Conservation (phyloP, 2,329 filamentous ascomycete species). For the Trichoderma sp. region DNA sequence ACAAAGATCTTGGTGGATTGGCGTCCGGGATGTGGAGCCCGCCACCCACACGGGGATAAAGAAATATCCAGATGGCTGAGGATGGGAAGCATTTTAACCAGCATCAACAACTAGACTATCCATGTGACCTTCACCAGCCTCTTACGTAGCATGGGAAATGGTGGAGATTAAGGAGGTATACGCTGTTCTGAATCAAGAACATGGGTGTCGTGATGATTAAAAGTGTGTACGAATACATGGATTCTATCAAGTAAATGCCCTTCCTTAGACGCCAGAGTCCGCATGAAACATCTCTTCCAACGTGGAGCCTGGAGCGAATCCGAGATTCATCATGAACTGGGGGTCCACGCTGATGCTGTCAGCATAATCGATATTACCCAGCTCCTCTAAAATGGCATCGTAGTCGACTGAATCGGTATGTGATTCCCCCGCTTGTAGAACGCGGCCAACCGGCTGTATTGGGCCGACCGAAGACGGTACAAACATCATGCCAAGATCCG, state of each 20-base stretch:
- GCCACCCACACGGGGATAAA: constrained; percentile 9
- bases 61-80: neutral
- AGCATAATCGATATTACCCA: constrained; percentile 8
- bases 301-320: constrained; percentile 9
- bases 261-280: neutral
- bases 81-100: constrained; percentile 2
- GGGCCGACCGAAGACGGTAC: neutral
- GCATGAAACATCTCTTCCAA: constrained; percentile 5
- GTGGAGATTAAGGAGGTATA: neutral
- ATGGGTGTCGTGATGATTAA: neutral
- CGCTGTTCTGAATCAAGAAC: neutral
- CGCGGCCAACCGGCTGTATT: neutral
- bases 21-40: constrained; percentile 2
- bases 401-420: neutral
- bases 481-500: neutral
- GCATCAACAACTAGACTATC: neutral
- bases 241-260: neutral
- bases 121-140: constrained; percentile 6
- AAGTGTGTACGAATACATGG: neutral
- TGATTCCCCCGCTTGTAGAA: neutral
- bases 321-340: constrained; percentile 18
- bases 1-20: constrained; percentile 1
- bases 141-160: neutral
- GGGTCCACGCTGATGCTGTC: constrained; percentile 10
- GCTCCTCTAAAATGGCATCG: constrained; percentile 14